Conservation (phyloP, 2,329 filamentous ascomycete species). For the Aphanocladium album region DNA sequence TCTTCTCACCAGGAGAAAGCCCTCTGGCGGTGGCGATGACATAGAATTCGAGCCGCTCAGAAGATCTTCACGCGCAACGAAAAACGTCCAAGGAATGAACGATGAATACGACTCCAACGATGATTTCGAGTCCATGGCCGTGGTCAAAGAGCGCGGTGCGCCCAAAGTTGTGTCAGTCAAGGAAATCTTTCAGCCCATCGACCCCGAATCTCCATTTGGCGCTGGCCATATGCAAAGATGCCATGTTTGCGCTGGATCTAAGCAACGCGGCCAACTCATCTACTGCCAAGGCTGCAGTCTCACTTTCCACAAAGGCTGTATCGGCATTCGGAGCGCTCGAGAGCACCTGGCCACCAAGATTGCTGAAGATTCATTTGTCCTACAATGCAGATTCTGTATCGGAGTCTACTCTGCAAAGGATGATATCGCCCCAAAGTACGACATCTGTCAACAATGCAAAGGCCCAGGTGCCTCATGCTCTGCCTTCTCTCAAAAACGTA, state of each 20-base stretch:
- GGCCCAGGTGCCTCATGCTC: slow-evolving; percentile 62
- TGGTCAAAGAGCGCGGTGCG: slow-evolving; percentile 35
- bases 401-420: slow-evolving; percentile 66
- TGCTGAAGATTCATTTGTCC: slow-evolving; percentile 67
- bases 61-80: slow-evolving; percentile 44
- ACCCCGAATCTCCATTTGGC: slow-evolving; percentile 61
- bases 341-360: slow-evolving; percentile 93
- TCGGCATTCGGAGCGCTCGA: slow-evolving; percentile 66
- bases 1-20: not conserved
- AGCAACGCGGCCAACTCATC: slow-evolving; percentile 61
- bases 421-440: slow-evolving; percentile 60
- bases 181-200: slow-evolving; percentile 65
- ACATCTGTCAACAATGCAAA: slow-evolving; percentile 67
- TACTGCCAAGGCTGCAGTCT: slow-evolving; percentile 88
- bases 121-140: slow-evolving; percentile 43
- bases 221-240: slow-evolving; percentile 66
- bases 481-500: slow-evolving; percentile 68
- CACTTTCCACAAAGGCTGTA: slow-evolving; percentile 76
- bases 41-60: slow-evolving; percentile 49
- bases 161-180: slow-evolving; percentile 60
- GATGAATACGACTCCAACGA: slow-evolving; percentile 56
- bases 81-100: slow-evolving; percentile 38
- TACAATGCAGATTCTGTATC: slow-evolving; percentile 87
- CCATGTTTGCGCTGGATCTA: slow-evolving; percentile 56
- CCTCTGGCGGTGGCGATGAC: not conserved